Evolutionary conservation across 2,329 filamentous ascomycete species (phyloP).

Genomic region (Chaetomium olivaceum): DNA sequence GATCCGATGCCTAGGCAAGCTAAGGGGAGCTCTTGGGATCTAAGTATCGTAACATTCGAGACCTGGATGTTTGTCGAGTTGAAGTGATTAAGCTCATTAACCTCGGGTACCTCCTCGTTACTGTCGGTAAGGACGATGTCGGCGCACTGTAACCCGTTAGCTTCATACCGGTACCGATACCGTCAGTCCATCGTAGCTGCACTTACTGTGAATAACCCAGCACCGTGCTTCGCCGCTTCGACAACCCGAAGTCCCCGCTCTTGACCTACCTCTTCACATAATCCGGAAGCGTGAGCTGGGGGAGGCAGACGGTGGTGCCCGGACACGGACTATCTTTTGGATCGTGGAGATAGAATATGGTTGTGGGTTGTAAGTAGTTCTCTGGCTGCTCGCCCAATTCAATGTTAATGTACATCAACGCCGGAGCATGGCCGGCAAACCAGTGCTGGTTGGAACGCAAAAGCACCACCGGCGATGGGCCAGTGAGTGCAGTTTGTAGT

Average conservation of each 20-base stretch:
- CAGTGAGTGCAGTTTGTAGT: slow-evolving; percentile 23
- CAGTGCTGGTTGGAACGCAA: slow-evolving; percentile 23
- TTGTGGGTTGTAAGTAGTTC: slow-evolving; percentile 20
- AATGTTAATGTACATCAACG: slow-evolving; percentile 24
- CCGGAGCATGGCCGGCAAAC: slow-evolving; percentile 19
- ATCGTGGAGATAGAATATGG: slow-evolving; percentile 13
- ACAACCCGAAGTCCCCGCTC: slow-evolving; percentile 22
- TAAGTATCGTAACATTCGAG: slow-evolving; percentile 2
- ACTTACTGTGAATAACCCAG: slow-evolving; percentile 21
- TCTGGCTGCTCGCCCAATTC: slow-evolving; percentile 17
- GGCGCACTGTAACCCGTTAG: slow-evolving; percentile 1
- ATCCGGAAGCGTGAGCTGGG: slow-evolving; percentile 12
- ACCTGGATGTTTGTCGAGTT: slow-evolving; percentile 2
- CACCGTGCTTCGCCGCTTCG: slow-evolving; percentile 18
- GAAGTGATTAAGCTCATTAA: neutral
- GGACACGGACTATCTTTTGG: slow-evolving; percentile 18
- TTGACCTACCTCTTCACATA: slow-evolving; percentile 12
- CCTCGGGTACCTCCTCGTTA: neutral
- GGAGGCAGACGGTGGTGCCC: slow-evolving; percentile 16
- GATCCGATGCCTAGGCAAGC: neutral
- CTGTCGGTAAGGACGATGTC: slow-evolving; percentile 11
- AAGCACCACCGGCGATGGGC: slow-evolving; percentile 19
- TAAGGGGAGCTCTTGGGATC: neutral
- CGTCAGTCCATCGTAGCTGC: neutral
- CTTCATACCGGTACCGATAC: neutral